A percentile compares a stretch with the other conserved stretches of the same genome.
Conservation (phyloP, 1,284 basidiomycete genomes). For the Trametes sp. region DNA sequence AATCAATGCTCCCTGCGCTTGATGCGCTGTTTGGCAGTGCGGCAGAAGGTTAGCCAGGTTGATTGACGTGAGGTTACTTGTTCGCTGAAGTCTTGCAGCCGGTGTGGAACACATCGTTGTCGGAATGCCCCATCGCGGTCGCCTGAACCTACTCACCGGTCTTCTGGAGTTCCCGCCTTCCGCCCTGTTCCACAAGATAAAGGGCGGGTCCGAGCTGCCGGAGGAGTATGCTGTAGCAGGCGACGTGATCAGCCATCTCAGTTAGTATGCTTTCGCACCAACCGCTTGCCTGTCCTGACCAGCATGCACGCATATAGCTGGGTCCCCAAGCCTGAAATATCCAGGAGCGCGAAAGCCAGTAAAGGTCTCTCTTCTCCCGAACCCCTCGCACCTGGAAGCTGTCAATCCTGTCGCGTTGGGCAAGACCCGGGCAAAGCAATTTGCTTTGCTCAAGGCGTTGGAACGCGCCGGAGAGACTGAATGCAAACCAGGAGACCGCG, state of each 20-base stretch:
- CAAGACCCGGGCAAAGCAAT: slow-evolving; percentile 93
- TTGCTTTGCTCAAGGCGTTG: slow-evolving; percentile 74
- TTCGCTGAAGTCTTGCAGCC: slow-evolving; percentile 46
- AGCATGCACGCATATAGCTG: slow-evolving; percentile 47
- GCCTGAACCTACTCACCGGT: slow-evolving; percentile 86
- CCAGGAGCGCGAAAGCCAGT: slow-evolving; percentile 56
- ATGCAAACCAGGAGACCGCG: slow-evolving; percentile 84
- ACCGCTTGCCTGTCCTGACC: not conserved
- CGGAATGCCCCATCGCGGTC: slow-evolving; percentile 88
- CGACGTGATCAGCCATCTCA: slow-evolving; percentile 88
- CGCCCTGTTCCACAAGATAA: slow-evolving; percentile 86
- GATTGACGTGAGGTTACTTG: too few species aligned
- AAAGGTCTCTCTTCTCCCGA: slow-evolving; percentile 83
- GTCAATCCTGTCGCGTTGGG: slow-evolving; percentile 87
- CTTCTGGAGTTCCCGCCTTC: slow-evolving; percentile 72
- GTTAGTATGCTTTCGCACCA: slow-evolving; percentile 44
- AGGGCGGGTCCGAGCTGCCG: slow-evolving; percentile 76
- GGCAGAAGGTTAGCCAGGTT: slow-evolving; percentile 52
- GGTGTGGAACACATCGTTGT: slow-evolving; percentile 78
- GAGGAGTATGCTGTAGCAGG: slow-evolving; percentile 76
- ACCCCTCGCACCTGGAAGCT: slow-evolving; percentile 91
- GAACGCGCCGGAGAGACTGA: slow-evolving; percentile 49
- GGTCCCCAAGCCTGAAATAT: slow-evolving; percentile 69
- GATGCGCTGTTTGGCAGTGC: slow-evolving; percentile 78
- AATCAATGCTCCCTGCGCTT: slow-evolving; percentile 88